Evolutionary conservation across 768 basidiomycete species (phyloP).

Genomic region (Suillus americanus): DNA sequence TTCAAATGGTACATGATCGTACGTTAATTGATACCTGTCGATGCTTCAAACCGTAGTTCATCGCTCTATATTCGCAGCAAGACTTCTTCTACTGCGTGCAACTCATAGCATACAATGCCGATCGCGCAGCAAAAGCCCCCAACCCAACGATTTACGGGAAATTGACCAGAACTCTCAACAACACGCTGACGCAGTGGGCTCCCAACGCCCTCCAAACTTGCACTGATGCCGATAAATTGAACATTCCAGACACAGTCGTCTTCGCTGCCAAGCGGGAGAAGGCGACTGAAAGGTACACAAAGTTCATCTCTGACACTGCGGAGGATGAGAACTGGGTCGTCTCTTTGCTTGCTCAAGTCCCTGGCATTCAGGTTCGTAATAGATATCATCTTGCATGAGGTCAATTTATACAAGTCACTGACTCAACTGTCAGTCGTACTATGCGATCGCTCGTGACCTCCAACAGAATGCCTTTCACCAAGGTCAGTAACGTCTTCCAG

Average conservation of each 20-base stretch:
- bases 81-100: slow-evolving; percentile 15
- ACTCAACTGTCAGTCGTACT: not conserved
- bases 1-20: slow-evolving; percentile 15
- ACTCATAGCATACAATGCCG: slow-evolving; percentile 12
- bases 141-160: slow-evolving; percentile 5
- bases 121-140: slow-evolving; percentile 13
- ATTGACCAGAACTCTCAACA: slow-evolving; percentile 4
- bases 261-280: slow-evolving; percentile 7
- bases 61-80: slow-evolving; percentile 6
- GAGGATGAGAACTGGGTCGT: slow-evolving; percentile 10
- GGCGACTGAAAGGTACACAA: slow-evolving; percentile 8
- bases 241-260: slow-evolving; percentile 8
- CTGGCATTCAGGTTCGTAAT: slow-evolving; percentile 13
- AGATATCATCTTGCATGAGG: not conserved
- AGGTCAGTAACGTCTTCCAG: not conserved
- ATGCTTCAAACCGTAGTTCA: not conserved
- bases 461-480: not conserved
- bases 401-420: not conserved
- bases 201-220: slow-evolving; percentile 5
- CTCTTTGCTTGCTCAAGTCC: slow-evolving; percentile 13
- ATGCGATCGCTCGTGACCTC: not conserved
- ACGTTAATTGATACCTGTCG: not conserved
- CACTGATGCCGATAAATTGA: slow-evolving; percentile 6
- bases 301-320: slow-evolving; percentile 10
- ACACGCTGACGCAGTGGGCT: slow-evolving; percentile 8